Percentiles rank a stretch among this genome's conserved stretches.
Conservation (phyloP, 805 yeast species). For the Cyberlindnera euphorbiiphila region DNA sequence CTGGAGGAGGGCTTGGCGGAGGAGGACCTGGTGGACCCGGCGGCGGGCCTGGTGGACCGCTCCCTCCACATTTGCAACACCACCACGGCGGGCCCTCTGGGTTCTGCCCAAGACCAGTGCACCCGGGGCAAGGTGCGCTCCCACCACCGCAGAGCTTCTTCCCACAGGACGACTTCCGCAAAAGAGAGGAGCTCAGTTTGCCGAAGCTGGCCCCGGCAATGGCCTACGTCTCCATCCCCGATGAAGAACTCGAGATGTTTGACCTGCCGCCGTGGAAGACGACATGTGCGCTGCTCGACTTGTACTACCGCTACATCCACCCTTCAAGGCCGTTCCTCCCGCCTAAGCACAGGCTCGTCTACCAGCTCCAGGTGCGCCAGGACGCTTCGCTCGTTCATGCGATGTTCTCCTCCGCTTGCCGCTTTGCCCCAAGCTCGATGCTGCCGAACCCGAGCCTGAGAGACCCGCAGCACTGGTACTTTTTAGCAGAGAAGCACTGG, state of each 20-base stretch:
- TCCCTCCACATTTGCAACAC: constrained; percentile 2
- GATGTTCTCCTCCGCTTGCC: constrained; percentile 34
- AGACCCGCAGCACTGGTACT: constrained; percentile 37
- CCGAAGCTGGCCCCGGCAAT: constrained; percentile 13
- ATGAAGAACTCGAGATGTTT: constrained; percentile 28
- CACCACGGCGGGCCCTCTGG: constrained; percentile 5
- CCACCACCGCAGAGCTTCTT: too few species aligned
- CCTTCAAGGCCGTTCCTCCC: constrained; percentile 36
- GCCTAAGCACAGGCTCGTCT: constrained; percentile 30
- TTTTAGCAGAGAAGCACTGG: constrained; percentile 32
- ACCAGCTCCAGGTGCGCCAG: constrained; percentile 29
- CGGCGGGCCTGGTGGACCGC: not conserved
- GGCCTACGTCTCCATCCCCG: constrained; percentile 24
- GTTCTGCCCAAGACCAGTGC: constrained; percentile 7
- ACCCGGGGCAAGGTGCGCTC: constrained; percentile 7
- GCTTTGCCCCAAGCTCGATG: constrained; percentile 30
- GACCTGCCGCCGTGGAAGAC: constrained; percentile 37
- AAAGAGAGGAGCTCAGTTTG: constrained; percentile 5
- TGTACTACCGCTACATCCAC: constrained; percentile 40
- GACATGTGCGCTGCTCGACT: constrained; percentile 32
- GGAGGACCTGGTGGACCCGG: not conserved
- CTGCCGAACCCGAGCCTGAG: constrained; percentile 26
- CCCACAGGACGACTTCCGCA: too few species aligned
- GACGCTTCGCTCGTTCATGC: constrained; percentile 32
- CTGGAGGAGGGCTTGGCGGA: constrained; percentile 1